phyloP scores from a whole-genome alignment of 148 eudicot species.

The Chenopodium suecicum region DNA sequence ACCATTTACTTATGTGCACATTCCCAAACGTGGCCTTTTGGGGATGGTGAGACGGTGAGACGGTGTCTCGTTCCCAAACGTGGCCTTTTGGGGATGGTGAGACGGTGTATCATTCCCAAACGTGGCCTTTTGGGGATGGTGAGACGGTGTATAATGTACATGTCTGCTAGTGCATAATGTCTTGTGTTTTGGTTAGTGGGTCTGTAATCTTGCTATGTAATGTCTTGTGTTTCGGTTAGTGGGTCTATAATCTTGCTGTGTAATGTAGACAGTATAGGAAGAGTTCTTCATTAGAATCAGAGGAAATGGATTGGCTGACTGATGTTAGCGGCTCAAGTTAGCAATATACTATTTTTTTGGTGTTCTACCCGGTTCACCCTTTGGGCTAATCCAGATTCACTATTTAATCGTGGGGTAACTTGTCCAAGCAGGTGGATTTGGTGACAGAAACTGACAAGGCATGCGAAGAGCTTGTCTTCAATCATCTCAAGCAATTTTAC shows the following conservation, averaged over 20 bases:
- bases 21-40: not conserved
- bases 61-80: not conserved
- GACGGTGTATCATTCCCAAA: not conserved
- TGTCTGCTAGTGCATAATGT: not conserved
- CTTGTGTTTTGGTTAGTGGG: not conserved
- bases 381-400: too few species aligned
- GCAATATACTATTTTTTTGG: not conserved
- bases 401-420: not conserved
- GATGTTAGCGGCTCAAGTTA: not conserved
- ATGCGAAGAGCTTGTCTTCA: constrained; percentile 92
- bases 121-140: not conserved
- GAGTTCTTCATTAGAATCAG: not conserved
- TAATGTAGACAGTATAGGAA: not conserved
- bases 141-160: not conserved
- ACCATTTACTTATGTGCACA: not conserved
- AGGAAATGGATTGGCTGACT: not conserved
- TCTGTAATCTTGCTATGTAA: not conserved
- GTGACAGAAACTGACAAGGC: constrained; percentile 99
- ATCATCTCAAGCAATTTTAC: constrained; percentile 61
- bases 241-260: not conserved
- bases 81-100: not conserved
- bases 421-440: constrained; percentile 74
- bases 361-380: too few species aligned
- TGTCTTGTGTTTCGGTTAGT: not conserved
- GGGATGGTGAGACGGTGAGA: not conserved